Conservation (phyloP, 176 grass and related monocot species). For the Triticum turgidum region DNA sequence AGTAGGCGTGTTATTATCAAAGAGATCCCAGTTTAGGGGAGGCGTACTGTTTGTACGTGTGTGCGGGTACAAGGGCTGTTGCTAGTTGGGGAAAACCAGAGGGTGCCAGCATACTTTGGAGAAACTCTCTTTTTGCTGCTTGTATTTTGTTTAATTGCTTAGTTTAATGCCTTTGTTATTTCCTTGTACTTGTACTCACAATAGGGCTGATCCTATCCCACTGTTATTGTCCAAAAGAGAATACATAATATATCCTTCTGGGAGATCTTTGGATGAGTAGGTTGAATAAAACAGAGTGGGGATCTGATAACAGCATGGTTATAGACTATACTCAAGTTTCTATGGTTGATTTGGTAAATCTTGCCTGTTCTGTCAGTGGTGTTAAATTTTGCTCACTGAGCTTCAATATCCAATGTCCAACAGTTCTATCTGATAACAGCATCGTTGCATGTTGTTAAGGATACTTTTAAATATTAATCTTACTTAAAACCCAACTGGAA, state of each 20-base stretch:
- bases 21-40: background rate
- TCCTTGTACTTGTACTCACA: background rate
- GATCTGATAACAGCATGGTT: background rate
- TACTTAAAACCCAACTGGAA: background rate
- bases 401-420: slow-evolving; percentile 10
- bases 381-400: background rate
- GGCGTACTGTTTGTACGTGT: background rate
- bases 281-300: background rate
- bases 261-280: background rate
- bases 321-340: background rate
- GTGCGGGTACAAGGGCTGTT: background rate
- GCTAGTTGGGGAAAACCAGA: background rate
- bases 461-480: background rate
- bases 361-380: background rate
- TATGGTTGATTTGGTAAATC: background rate
- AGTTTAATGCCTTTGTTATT: background rate
- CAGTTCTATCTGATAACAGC: background rate
- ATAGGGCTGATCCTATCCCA: background rate
- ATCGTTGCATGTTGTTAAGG: background rate
- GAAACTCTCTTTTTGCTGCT: background rate
- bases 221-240: background rate
- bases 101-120: background rate
- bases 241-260: background rate
- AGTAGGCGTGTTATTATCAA: background rate
- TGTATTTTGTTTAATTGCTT: background rate